phyloP scores from a whole-genome alignment of 352 stramenopile species.

The Globisporangium irregulare region DNA sequence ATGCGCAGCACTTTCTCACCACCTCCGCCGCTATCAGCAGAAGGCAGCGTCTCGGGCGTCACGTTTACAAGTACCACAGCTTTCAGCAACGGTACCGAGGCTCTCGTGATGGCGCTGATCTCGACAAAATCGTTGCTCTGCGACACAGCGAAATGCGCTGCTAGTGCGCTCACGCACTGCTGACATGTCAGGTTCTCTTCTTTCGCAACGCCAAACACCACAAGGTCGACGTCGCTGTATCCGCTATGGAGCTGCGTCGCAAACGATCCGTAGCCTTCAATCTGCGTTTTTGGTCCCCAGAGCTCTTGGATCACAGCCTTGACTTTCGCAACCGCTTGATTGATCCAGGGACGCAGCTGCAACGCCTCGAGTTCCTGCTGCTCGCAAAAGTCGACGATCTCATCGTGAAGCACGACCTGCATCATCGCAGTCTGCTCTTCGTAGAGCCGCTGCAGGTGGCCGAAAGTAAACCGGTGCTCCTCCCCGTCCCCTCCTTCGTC shows the following conservation, averaged over 20 bases:
- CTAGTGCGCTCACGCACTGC: slow-evolving; percentile 45
- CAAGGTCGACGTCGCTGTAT: slow-evolving; percentile 75
- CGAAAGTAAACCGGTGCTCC: slow-evolving; percentile 42
- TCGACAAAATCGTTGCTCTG: slow-evolving; percentile 32
- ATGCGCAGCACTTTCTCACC: slow-evolving; percentile 30
- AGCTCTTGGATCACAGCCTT: slow-evolving; percentile 38
- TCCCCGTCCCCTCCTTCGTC: slow-evolving; percentile 23
- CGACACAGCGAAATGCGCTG: slow-evolving; percentile 20
- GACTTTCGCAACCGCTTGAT: slow-evolving; percentile 50
- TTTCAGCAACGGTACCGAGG: slow-evolving; percentile 77
- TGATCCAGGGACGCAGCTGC: slow-evolving; percentile 35
- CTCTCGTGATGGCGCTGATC: slow-evolving; percentile 70
- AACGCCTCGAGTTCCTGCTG: slow-evolving; percentile 41
- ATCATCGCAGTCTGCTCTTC: slow-evolving; percentile 77
- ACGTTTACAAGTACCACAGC: slow-evolving; percentile 43
- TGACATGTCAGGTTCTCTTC: slow-evolving; percentile 45
- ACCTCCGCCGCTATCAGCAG: not conserved
- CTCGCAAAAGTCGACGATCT: slow-evolving; percentile 62
- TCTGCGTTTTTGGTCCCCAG: slow-evolving; percentile 41
- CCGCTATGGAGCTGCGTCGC: slow-evolving; percentile 59
- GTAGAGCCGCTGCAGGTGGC: slow-evolving; percentile 72
- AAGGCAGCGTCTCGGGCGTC: not conserved
- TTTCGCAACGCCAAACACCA: slow-evolving; percentile 67
- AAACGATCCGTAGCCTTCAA: slow-evolving; percentile 79
- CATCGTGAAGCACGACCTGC: slow-evolving; percentile 75